Percentiles rank a stretch among this genome's conserved stretches.
Conservation (phyloP, 495 filamentous ascomycete genomes). For the Thermochaetoides thermophila region DNA sequence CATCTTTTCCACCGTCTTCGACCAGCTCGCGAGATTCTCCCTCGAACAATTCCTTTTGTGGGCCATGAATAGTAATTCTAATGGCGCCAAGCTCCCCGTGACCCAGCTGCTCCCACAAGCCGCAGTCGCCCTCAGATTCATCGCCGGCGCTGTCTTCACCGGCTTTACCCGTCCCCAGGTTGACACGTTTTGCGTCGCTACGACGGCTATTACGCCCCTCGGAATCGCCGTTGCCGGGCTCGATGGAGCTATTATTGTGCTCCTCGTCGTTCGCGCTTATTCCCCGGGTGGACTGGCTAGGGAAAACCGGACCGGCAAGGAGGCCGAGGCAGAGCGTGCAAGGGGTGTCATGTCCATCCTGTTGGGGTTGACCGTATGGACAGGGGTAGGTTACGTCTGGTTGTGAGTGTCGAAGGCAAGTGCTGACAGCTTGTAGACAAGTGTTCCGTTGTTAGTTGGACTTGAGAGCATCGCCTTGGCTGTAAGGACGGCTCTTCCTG, state of each 20-base stretch:
- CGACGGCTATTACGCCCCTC: conserved; percentile 28
- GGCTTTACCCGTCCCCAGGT: conserved; percentile 35
- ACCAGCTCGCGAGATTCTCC: conserved; percentile 35
- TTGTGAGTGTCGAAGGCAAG: conserved; percentile 10
- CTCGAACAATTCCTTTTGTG: conserved; percentile 39
- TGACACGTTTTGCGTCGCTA: conserved; percentile 33
- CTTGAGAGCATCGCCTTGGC: conserved; percentile 25
- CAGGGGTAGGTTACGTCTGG: conserved; percentile 21
- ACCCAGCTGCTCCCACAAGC: conserved; percentile 24
- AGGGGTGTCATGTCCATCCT: conserved; percentile 26
- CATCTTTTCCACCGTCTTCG: conserved; percentile 35
- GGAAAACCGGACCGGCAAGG: conserved; percentile 7
- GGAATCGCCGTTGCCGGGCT: conserved; percentile 27
- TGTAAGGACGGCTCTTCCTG: conserved; percentile 33
- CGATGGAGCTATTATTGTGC: conserved; percentile 30
- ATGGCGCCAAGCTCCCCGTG: conserved; percentile 16
- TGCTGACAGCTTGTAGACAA: too few relatives aligned
- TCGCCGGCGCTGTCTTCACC: conserved; percentile 33
- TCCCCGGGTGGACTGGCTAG: conserved; percentile 14
- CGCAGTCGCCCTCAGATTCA: conserved; percentile 29
- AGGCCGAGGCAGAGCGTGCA: conserved; percentile 10
- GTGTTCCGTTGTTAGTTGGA: conserved; percentile 33
- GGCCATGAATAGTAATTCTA: conserved; percentile 24
- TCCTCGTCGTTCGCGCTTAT: conserved; percentile 24
- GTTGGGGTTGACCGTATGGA: conserved; percentile 34